Base-by-base conservation (phyloP, 352 stramenopile genomes). In the Phytopythium sindhum region DNA sequence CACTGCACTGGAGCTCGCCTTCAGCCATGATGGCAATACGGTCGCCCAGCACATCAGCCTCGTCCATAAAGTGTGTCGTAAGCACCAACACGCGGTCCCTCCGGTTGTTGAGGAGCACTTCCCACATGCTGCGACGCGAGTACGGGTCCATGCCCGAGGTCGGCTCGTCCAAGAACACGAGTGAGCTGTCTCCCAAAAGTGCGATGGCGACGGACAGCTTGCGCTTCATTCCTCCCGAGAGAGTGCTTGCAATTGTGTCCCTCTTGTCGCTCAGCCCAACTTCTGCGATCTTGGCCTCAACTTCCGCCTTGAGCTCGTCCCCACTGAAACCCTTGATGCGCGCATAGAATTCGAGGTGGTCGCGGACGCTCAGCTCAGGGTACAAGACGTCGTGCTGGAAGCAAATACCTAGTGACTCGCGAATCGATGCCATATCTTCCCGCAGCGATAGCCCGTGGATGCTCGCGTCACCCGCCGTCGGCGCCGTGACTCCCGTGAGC, bases 131-230 rank as follows among this genome's bases (percentile, higher is more conserved):
- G 31, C 96, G 81, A 29, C 96, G 80, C 53, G 70, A 89, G 74
- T 98, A 98, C 21, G 96, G 95, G 61, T 99, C 97, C 93, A 99
- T 98, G 14, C 96, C 96, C 57, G 67, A 88, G 15, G 95, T 99
- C 7, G 95, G 95, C 45, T 98, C 91, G 51, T 98, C 89, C 53
- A 97, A 70, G 39, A 96, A 90, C 39, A 95, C 80, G 24, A 97
- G 39, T 55, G 73, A 78, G 94, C 77, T 94, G 63, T 93, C 65
- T 60, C 80, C 93, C 35, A 98, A 69, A 21, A 98, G 73, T 9
- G 88, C 90, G 37, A 97, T 87, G 12, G 90, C 94, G 55, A 98
- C 86, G 9, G 82, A 97, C 26, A 98, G 73, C 63, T 97, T 96
- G 33, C 95, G 77, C 68, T 97, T 96, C 85, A 97, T 98, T 7